These are phyloP conservation scores for Microdochium nivale DNA, from an alignment of 2,329 filamentous ascomycete species.

Conservation along the genomic window DNA sequence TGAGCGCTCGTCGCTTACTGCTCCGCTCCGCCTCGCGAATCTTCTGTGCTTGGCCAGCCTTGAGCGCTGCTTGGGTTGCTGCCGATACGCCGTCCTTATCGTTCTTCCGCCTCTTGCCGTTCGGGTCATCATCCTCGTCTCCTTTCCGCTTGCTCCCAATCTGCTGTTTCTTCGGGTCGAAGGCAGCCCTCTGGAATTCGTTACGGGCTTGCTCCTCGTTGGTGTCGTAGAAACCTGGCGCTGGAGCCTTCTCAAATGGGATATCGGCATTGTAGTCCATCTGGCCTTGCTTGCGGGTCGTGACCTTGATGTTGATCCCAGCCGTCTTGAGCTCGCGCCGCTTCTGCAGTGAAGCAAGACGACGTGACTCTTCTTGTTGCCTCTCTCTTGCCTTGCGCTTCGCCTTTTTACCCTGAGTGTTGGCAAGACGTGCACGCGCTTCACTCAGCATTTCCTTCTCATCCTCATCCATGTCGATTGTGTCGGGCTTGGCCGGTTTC, in stretches of 20 bases:
- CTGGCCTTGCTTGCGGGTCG: constrained; percentile 83
- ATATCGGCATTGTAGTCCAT: constrained; percentile 99
- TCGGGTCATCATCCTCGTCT: constrained; percentile 73
- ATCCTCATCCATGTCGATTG: constrained; percentile 96
- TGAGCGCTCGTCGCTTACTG: constrained; percentile 80
- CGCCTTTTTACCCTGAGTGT: constrained; percentile 98
- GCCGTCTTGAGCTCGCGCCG: constrained; percentile 93
- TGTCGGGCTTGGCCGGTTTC: constrained; percentile 90
- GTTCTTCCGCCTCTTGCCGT: constrained; percentile 77
- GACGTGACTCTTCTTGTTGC: constrained; percentile 87
- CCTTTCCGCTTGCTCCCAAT: constrained; percentile 88
- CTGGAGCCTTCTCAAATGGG: constrained; percentile 89
- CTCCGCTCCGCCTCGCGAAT: constrained; percentile 94
- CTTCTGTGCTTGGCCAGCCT: constrained; percentile 89
- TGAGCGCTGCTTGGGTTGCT: constrained; percentile 77
- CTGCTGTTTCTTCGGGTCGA: constrained; percentile 89
- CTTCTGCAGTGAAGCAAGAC: constrained; percentile 87
- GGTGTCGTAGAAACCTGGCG: constrained; percentile 88
- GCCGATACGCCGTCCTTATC: constrained; percentile 75
- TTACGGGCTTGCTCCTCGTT: constrained; percentile 72
- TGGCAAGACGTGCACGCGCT: constrained; percentile 88
- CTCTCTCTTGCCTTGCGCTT: constrained; percentile 95
- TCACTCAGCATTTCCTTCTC: constrained; percentile 99
- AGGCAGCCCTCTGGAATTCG: constrained; percentile 73
- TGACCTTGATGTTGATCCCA: constrained; percentile 95